Base-by-base conservation (phyloP, 108 stramenopile genomes). In the Cyclostephanos tholiformis region DNA sequence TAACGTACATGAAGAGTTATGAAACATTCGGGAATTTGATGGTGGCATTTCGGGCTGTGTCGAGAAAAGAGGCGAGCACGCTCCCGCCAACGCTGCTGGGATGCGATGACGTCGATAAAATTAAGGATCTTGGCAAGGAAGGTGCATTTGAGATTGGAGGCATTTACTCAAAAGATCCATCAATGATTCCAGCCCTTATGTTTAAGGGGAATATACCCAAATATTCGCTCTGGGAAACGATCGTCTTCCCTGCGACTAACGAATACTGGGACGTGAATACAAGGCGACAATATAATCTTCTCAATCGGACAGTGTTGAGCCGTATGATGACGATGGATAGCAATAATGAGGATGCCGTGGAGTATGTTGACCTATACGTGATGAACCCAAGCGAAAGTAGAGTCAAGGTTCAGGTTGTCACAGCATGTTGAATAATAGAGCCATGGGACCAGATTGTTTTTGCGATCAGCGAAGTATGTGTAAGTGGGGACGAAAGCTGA, bases 1-100 rank as follows among this genome's bases (percentile, higher is more conserved):
- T 73, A 5, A 65, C 64, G 44, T 73, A 73, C 27, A 73, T 73
- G 72, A 46, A 27, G 11, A 73, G 72, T 65, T 55, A 73, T 20
- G 55, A 53, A 17, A 39, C 64, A 22, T 73, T 73, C 48, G 72
- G 72, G 27, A 44, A 39, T 30, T 63, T 64, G 26, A 12, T 22
- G 13, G 72, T 73, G 25, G 57, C 63, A 26, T 73, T 73, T 53
- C 63, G 44, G 51, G 22, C 72, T 20, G 63, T 73, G 32, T 20
- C 72, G 46, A 65, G 39, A 48, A 19, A 26, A 26, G 26, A 73
- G 16, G 32, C 16, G 51, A 56, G 19, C 0, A 38, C 20, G 20
- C 14, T 17, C 19, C 20, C 61, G 5, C 27, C 57, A 16, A 12
- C 57, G 25, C 25, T 30, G 29, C 57, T 73, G 35, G 72, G 64